Percentiles rank a stretch among this genome's conserved stretches.
Evolutionary conservation across 2,329 filamentous ascomycete species (phyloP).

Genomic region (Clathrospora elynae): DNA sequence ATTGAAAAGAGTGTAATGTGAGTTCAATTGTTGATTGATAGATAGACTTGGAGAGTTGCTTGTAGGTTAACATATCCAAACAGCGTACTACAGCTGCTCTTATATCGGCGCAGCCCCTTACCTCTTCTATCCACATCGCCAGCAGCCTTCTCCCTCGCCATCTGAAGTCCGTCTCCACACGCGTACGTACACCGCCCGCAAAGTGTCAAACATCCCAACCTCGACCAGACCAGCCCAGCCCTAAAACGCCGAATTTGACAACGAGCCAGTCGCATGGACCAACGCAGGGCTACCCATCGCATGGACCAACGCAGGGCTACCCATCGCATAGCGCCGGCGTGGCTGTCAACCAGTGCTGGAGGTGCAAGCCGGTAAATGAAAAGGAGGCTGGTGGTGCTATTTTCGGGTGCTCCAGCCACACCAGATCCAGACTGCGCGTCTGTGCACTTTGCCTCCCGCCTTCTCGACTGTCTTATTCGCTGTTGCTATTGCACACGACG

Average conservation of each 20-base stretch:
- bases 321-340: constrained; percentile 4
- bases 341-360: constrained; percentile 5
- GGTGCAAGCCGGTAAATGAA: constrained; percentile 2
- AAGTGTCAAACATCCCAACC: constrained; percentile 20
- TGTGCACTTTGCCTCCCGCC: constrained; percentile 4
- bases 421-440: constrained; percentile 3
- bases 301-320: constrained; percentile 1
- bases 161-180: constrained; percentile 10
- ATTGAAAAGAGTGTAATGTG: background rate
- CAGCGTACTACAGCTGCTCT: constrained; percentile 2
- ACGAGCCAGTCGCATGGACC: constrained; percentile 8
- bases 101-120: constrained; percentile 13
- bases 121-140: background rate
- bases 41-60: constrained; percentile 1
- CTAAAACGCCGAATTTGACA: constrained; percentile 4
- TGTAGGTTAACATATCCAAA: constrained; percentile 1
- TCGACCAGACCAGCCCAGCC: constrained; percentile 9
- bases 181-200: constrained; percentile 15
- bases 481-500: background rate
- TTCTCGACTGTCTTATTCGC: constrained; percentile 4
- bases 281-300: constrained; percentile 3
- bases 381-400: constrained; percentile 11
- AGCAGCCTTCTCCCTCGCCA: constrained; percentile 9
- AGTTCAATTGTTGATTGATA: background rate
- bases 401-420: constrained; percentile 14